phyloP scores from a whole-genome alignment of 75 land plant genomes.

The Adiantum capillusveneris region DNA sequence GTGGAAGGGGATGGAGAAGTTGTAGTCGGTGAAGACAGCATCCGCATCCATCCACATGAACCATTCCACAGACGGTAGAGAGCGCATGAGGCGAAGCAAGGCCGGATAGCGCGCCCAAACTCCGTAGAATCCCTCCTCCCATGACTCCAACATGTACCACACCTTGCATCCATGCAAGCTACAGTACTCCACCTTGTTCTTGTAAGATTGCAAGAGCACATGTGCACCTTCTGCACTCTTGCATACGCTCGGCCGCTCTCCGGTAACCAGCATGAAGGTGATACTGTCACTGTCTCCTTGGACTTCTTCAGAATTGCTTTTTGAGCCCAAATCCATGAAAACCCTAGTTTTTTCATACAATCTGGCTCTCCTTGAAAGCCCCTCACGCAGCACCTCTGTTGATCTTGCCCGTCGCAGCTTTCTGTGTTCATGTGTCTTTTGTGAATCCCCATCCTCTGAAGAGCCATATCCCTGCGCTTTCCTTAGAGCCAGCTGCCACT shows the following conservation, averaged over 20 bases:
- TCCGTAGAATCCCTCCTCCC: conserved; percentile 16
- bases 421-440: too few relatives aligned
- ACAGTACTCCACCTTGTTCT: conserved; percentile 36
- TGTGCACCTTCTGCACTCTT: conserved; percentile 5
- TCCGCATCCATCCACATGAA: conserved; percentile 36
- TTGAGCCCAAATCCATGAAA: not conserved
- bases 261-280: conserved; percentile 13
- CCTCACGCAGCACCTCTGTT: too few relatives aligned
- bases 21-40: conserved; percentile 26
- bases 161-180: conserved; percentile 28
- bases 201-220: conserved; percentile 21
- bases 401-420: too few relatives aligned
- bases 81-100: conserved; percentile 11
- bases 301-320: not conserved
- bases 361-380: too few relatives aligned
- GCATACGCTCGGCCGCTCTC: conserved; percentile 13
- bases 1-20: conserved; percentile 16
- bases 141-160: conserved; percentile 21
- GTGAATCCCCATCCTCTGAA: too few relatives aligned
- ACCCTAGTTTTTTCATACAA: not conserved
- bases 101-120: conserved; percentile 23
- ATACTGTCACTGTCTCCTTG: not conserved
- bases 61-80: conserved; percentile 16
- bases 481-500: too few relatives aligned
- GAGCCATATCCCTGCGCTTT: too few relatives aligned